These are phyloP conservation scores for Lasiodiplodia sp. DNA, from an alignment of 2,329 filamentous ascomycete species.

Conservation along the genomic window DNA sequence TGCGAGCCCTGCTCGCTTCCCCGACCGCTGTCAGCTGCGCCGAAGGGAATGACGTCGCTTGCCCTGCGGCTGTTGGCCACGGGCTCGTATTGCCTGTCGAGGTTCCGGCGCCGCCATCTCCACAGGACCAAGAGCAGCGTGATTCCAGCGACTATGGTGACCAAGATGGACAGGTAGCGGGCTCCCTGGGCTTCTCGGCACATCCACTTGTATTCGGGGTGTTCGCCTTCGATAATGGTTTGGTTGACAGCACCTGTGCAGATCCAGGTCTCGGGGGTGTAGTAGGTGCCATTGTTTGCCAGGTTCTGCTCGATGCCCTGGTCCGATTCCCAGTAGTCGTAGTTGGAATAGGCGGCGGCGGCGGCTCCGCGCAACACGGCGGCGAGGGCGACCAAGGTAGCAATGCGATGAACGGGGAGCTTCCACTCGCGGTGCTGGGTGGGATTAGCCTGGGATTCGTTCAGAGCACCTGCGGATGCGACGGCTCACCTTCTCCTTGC, in stretches of 20 bases:
- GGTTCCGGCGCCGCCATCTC: conserved; percentile 18
- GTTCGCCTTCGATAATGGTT: conserved; percentile 6
- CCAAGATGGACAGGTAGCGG: conserved; percentile 12
- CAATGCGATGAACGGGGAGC: conserved; percentile 12
- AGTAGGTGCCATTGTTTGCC: background rate
- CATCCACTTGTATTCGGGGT: conserved; percentile 13
- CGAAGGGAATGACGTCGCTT: background rate
- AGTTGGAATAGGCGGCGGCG: conserved; percentile 7
- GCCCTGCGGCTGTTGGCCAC: background rate
- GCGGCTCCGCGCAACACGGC: conserved; percentile 16
- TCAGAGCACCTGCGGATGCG: background rate
- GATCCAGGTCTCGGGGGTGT: conserved; percentile 16
- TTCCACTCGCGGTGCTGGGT: background rate
- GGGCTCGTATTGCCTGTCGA: conserved; percentile 12
- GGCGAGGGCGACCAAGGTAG: background rate
- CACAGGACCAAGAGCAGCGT: conserved; percentile 13
- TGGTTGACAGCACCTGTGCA: conserved; percentile 3
- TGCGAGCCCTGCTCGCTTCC: background rate
- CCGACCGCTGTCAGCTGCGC: background rate
- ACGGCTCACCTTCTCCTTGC: conserved; percentile 17
- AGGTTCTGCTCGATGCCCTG: conserved; percentile 13
- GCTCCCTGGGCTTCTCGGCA: conserved; percentile 17
- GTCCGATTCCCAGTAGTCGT: conserved; percentile 15
- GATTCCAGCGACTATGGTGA: conserved; percentile 1
- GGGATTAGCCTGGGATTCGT: no score